phyloP scores from a whole-genome alignment of 1,139 yeast species.

The Hanseniaspora gamundiae region DNA sequence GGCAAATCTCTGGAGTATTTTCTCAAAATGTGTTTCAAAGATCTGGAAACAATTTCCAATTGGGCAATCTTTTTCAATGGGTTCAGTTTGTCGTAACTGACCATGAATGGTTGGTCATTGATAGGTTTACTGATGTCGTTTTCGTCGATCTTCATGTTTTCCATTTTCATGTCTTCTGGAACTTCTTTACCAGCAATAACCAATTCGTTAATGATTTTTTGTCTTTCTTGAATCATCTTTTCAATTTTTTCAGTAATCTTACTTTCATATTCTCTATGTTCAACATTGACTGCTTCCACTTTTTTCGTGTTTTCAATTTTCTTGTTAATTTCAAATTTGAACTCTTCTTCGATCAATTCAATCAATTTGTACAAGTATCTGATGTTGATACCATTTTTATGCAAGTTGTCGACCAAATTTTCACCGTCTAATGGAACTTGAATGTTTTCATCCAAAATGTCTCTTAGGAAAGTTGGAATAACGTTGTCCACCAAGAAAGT shows the following conservation, averaged over 20 bases:
- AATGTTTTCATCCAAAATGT: slow-evolving; percentile 34
- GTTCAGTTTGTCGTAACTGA: slow-evolving; percentile 26
- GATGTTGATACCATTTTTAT: slow-evolving; percentile 74
- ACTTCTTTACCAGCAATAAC: slow-evolving; percentile 25
- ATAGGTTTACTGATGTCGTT: slow-evolving; percentile 28
- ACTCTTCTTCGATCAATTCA: slow-evolving; percentile 17
- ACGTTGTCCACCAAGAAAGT: slow-evolving; percentile 45
- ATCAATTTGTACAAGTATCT: slow-evolving; percentile 66
- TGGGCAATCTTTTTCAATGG: slow-evolving; percentile 39
- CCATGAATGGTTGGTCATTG: slow-evolving; percentile 18
- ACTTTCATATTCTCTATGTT: slow-evolving; percentile 26
- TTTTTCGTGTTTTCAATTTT: slow-evolving; percentile 19
- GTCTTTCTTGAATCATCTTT: slow-evolving; percentile 29
- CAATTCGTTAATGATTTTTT: slow-evolving; percentile 28
- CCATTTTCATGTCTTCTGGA: slow-evolving; percentile 25
- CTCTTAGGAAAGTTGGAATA: slow-evolving; percentile 50
- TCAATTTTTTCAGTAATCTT: slow-evolving; percentile 26
- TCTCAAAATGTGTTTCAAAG: slow-evolving; percentile 65
- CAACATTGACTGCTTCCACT: slow-evolving; percentile 24
- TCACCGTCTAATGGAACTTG: slow-evolving; percentile 71
- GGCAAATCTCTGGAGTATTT: slow-evolving; percentile 37
- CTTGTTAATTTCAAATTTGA: slow-evolving; percentile 18
- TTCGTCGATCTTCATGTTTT: slow-evolving; percentile 25
- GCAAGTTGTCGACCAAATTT: slow-evolving; percentile 59
- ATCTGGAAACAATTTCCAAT: slow-evolving; percentile 70